A percentile compares a stretch with the other conserved stretches of the same genome.
Evolutionary conservation across 2,329 filamentous ascomycete genomes (phyloP).

Genomic region (Fusarium tanahbumbuense): DNA sequence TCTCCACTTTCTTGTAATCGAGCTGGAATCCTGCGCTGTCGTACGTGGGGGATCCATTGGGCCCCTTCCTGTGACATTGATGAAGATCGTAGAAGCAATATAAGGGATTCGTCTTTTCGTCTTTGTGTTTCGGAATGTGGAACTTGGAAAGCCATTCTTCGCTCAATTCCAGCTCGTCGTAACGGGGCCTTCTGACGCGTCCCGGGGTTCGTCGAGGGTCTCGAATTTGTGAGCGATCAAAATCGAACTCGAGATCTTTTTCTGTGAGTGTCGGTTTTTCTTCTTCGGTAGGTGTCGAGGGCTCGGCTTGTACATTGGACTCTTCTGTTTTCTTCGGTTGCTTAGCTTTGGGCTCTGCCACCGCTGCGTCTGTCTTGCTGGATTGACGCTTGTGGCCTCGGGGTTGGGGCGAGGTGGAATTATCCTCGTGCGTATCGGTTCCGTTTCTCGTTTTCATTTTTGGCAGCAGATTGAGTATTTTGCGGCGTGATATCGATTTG

Average conservation of each 20-base stretch:
- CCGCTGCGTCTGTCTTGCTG: background rate
- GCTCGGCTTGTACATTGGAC: background rate
- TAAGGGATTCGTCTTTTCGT: background rate
- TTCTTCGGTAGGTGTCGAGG: background rate
- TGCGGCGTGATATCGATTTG: too few species aligned
- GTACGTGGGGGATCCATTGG: slow-evolving; percentile 29
- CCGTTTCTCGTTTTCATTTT: slow-evolving; percentile 18
- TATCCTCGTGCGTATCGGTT: background rate
- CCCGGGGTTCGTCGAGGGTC: slow-evolving; percentile 31
- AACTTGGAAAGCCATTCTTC: slow-evolving; percentile 29
- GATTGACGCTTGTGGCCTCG: slow-evolving; percentile 15
- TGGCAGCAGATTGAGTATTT: background rate
- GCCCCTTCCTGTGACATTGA: slow-evolving; percentile 34
- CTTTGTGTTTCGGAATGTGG: slow-evolving; percentile 10
- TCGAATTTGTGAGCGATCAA: slow-evolving; percentile 24
- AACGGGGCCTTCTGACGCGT: slow-evolving; percentile 14
- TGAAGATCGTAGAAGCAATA: slow-evolving; percentile 16
- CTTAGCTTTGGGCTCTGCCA: slow-evolving; percentile 4
- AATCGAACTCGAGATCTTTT: slow-evolving; percentile 31
- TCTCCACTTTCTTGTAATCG: slow-evolving; percentile 30
- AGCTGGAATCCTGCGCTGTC: slow-evolving; percentile 33
- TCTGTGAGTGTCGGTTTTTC: slow-evolving; percentile 8
- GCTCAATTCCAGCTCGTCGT: background rate
- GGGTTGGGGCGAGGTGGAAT: background rate
- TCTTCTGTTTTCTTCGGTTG: background rate